Base-by-base conservation (phyloP, 441 rosid genomes). In the Croton setiger region DNA sequence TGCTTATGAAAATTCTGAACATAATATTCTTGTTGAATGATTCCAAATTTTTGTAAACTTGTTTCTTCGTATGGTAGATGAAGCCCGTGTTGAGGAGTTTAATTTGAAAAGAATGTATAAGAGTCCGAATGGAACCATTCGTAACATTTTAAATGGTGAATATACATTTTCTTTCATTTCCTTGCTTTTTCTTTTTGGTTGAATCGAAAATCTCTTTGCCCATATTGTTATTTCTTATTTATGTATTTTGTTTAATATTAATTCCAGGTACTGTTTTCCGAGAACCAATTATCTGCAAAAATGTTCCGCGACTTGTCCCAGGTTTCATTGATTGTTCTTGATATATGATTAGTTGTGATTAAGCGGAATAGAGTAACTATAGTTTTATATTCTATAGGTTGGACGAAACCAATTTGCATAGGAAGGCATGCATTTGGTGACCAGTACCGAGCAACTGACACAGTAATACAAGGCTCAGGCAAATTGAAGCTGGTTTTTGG, bases 401-500 rank as follows among this genome's bases (percentile, higher is more conserved):
- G 99, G 98, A 85, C 88, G 6, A 90, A 84, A 82, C 97, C 98
- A 73, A 94, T 94, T 47, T 94, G 99, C 85, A 92, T 92, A 45
- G 98, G 99, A 63, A 87, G 98, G 72, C 99, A 92, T 91, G 97
- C 98, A 63, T 94, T 86, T 80, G 96, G 99, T 63, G 97, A 94
- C 78, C 97, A 94, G 79, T 91, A 91, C 81, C 74, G 90, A 56
- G 97, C 98, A 55, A 91, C 96, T 69, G 98, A 91, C 75, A 33
- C 72, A 37, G 81, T 88, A 75, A 80, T 94, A 55, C 73, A 72
- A 70, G 90, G 85, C 72, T 73, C 97, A 53, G 97, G 98, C 74
- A 89, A 85, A 74, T 87, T 91, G 59, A 90, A 81, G 76, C 78
- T 94, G 61, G 80, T 88, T 60, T 91, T 89, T 35, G 96, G 97